phyloP scores from a whole-genome alignment of 805 yeast genomes.

The Metschnikowia lunata region DNA sequence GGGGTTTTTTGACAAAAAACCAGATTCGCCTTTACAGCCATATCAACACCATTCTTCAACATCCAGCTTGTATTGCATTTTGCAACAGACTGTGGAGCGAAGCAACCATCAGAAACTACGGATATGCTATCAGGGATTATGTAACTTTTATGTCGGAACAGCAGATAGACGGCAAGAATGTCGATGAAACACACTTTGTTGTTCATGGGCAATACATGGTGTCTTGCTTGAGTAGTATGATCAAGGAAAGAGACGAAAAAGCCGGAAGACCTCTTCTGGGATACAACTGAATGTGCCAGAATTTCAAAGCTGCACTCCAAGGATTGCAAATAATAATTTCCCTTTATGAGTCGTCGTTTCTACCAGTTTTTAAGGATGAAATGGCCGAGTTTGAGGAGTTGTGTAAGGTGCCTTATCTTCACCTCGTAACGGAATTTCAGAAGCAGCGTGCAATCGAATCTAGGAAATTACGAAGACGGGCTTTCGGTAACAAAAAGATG shows the following conservation, averaged over 20 bases:
- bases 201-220: background rate
- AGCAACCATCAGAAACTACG: background rate
- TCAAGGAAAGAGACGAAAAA: background rate
- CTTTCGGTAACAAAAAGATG: background rate
- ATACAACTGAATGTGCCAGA: background rate
- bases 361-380: background rate
- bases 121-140: constrained; percentile 3
- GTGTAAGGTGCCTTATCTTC: background rate
- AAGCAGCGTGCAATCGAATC: background rate
- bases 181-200: background rate
- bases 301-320: background rate
- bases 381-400: background rate
- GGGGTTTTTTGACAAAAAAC: background rate
- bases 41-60: background rate
- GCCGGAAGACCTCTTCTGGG: background rate
- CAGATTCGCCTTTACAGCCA: background rate
- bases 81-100: background rate
- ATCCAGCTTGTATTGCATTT: background rate
- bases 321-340: background rate
- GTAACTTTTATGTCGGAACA: constrained; percentile 1
- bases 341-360: background rate
- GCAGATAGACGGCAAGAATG: background rate
- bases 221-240: background rate
- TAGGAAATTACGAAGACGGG: background rate
- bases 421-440: background rate